phyloP scores from a whole-genome alignment of 306 rosid species.

The Vigna angularis region DNA sequence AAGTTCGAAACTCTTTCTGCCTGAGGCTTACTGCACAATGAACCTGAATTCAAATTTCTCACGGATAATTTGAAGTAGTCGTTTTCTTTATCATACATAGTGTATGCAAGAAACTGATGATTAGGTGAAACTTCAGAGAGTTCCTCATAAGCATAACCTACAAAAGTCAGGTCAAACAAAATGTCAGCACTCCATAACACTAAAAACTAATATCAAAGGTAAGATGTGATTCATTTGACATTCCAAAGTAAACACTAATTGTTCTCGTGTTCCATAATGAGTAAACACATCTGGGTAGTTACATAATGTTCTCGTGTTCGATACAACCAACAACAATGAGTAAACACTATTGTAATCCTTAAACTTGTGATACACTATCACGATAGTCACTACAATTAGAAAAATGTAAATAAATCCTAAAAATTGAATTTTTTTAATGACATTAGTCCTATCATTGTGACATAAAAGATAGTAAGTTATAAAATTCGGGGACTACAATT shows the following conservation, averaged over 20 bases:
- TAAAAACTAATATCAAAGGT: neutral
- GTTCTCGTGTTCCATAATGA: too few relatives aligned
- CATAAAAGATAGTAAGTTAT: neutral
- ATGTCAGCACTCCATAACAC: conserved; percentile 18
- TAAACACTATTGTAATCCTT: neutral
- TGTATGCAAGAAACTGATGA: conserved; percentile 87
- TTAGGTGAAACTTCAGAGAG: conserved; percentile 86
- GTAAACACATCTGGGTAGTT: too few relatives aligned
- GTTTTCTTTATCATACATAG: conserved; percentile 90
- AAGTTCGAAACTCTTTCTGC: conserved; percentile 77
- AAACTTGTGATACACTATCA: neutral
- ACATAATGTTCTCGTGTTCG: neutral
- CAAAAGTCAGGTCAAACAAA: conserved; percentile 21
- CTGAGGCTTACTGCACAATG: conserved; percentile 89
- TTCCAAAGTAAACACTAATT: too few relatives aligned
- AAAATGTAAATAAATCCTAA: neutral
- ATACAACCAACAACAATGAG: neutral
- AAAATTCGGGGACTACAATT: too few relatives aligned
- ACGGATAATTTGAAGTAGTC: conserved; percentile 80
- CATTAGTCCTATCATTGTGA: too few relatives aligned
- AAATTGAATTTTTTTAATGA: too few relatives aligned
- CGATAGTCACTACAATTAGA: neutral
- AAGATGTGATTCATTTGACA: neutral
- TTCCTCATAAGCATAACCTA: conserved; percentile 95
- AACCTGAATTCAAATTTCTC: conserved; percentile 93